Conservation (phyloP, 2,329 filamentous ascomycete species). For the Bimuria novae-zelandiae region DNA sequence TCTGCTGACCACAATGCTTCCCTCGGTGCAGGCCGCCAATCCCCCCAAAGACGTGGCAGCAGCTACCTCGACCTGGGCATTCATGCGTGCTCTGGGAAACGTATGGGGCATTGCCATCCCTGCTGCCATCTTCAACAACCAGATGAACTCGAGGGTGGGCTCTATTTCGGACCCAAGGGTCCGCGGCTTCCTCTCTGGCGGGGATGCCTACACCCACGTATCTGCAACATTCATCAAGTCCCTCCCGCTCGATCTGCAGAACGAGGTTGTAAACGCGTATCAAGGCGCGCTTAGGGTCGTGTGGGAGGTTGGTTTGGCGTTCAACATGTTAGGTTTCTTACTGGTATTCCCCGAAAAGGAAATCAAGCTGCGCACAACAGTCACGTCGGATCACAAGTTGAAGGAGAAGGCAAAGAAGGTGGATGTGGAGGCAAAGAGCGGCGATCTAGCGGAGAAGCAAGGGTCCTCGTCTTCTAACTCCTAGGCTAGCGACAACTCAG, state of each 20-base stretch:
- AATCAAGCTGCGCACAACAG: not conserved
- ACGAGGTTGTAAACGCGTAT: not conserved
- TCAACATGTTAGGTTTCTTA: not conserved
- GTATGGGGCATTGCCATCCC: constrained; percentile 19
- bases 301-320: not conserved
- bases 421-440: too few relatives aligned
- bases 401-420: too few relatives aligned
- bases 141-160: constrained; percentile 6
- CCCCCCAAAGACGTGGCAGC: constrained; percentile 9
- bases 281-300: not conserved
- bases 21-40: constrained; percentile 32
- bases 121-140: constrained; percentile 6
- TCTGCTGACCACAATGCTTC: constrained; percentile 49
- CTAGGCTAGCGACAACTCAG: too few relatives aligned
- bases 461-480: too few relatives aligned
- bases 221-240: not conserved
- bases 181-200: not conserved
- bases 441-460: too few relatives aligned
- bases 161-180: not conserved
- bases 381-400: too few relatives aligned
- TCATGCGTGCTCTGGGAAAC: constrained; percentile 12
- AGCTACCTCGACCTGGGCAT: constrained; percentile 11
- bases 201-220: not conserved
- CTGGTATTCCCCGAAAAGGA: not conserved
- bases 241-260: not conserved